Percentiles rank a stretch among this genome's conserved stretches.
Evolutionary conservation across 179 eudicot genomes (phyloP).

Genomic region (Heliamphora pulchella): DNA sequence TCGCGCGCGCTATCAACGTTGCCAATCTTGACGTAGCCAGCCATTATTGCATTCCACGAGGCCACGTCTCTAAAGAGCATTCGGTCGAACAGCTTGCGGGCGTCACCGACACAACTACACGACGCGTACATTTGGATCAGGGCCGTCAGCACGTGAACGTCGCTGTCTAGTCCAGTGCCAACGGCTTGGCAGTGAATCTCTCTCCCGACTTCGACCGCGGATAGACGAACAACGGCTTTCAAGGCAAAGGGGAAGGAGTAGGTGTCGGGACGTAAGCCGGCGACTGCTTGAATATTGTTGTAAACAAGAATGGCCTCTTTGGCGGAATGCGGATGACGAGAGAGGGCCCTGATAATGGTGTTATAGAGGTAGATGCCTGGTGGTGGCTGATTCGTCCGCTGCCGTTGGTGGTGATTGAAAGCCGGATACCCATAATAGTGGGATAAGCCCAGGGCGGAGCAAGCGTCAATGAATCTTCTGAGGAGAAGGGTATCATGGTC

Average conservation of each 20-base stretch:
- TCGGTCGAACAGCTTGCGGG: slow-evolving; percentile 47
- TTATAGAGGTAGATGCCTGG: slow-evolving; percentile 30
- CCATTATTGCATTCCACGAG: slow-evolving; percentile 48
- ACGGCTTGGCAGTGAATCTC: slow-evolving; percentile 44
- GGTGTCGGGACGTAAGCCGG: slow-evolving; percentile 37
- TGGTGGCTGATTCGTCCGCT: not conserved
- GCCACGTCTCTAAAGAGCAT: slow-evolving; percentile 30
- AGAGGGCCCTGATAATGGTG: slow-evolving; percentile 34
- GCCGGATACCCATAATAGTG: slow-evolving; percentile 17
- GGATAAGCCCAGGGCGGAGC: slow-evolving; percentile 23
- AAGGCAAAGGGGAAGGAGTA: slow-evolving; percentile 41
- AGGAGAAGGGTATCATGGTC: slow-evolving; percentile 24
- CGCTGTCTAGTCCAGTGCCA: slow-evolving; percentile 25
- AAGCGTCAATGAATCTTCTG: slow-evolving; percentile 26
- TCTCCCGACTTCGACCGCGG: slow-evolving; percentile 25
- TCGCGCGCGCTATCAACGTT: slow-evolving; percentile 25
- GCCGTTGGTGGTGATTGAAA: slow-evolving; percentile 11
- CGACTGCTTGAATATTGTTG: slow-evolving; percentile 18
- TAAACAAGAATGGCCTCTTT: slow-evolving; percentile 30
- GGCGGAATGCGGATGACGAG: slow-evolving; percentile 27
- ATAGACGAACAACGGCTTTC: slow-evolving; percentile 34
- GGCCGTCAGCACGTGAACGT: slow-evolving; percentile 31
- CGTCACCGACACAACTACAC: slow-evolving; percentile 23
- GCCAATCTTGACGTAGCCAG: slow-evolving; percentile 36
- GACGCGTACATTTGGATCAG: slow-evolving; percentile 36